A percentile compares a stretch with the other conserved stretches of the same genome.
Conservation (phyloP, 1,284 basidiomycete genomes). For the Moesziomyces globuligerus region DNA sequence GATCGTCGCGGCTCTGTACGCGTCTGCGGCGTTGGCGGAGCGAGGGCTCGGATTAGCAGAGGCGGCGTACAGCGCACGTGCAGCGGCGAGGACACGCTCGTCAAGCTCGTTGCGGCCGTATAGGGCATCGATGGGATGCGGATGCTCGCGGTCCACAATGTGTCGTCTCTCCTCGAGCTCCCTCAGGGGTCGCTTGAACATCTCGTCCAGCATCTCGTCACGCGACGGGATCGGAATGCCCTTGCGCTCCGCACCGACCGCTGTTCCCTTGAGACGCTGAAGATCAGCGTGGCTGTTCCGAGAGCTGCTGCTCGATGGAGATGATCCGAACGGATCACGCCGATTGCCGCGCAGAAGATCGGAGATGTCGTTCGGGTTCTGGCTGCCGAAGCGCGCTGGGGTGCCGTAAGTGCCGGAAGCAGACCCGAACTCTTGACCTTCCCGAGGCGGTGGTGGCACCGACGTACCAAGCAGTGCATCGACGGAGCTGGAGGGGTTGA, state of each 20-base stretch:
- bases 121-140: constrained; percentile 55
- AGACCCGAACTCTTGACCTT: constrained; percentile 14
- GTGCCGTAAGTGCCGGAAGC: constrained; percentile 18
- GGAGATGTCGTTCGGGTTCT: constrained; percentile 55
- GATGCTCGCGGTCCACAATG: constrained; percentile 50
- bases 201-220: constrained; percentile 49
- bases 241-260: constrained; percentile 39
- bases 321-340: constrained; percentile 9
- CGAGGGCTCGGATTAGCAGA: constrained; percentile 5
- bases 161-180: constrained; percentile 33
- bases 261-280: constrained; percentile 42
- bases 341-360: constrained; percentile 40
- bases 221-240: constrained; percentile 47
- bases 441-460: constrained; percentile 50
- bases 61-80: constrained; percentile 38
- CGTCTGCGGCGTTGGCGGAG: constrained; percentile 6
- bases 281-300: constrained; percentile 27
- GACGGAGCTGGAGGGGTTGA: constrained; percentile 55
- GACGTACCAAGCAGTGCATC: constrained; percentile 57
- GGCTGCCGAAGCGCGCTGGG: constrained; percentile 22
- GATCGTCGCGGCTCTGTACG: constrained; percentile 26
- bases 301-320: constrained; percentile 1
- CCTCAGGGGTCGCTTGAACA: constrained; percentile 43
- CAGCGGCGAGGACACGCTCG: constrained; percentile 54
- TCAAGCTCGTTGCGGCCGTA: constrained; percentile 59